Percentiles rank a stretch among this genome's conserved stretches.
These are phyloP conservation scores for Tolypocladium pustulatum DNA, from an alignment of 2,329 filamentous ascomycete genomes.

Conservation along the genomic window DNA sequence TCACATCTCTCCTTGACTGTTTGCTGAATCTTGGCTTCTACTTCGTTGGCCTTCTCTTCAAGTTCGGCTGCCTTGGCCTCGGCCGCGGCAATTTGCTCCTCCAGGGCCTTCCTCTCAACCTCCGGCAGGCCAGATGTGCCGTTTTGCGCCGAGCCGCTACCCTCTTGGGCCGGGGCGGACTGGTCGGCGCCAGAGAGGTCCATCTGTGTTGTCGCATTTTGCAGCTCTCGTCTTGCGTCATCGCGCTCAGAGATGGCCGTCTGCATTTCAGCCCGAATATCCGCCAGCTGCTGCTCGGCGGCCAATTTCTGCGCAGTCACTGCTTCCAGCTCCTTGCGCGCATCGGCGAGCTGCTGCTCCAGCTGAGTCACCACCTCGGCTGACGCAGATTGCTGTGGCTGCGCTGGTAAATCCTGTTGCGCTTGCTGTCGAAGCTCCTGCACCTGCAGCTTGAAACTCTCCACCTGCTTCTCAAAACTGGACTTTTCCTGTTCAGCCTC, in stretches of 20 bases:
- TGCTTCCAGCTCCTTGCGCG: conserved; percentile 52
- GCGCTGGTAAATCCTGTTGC: conserved; percentile 20
- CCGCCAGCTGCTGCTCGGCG: conserved; percentile 52
- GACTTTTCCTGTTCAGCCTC: conserved; percentile 19
- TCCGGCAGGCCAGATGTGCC: conserved; percentile 31
- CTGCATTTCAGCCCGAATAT: conserved; percentile 48
- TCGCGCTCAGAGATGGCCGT: conserved; percentile 54
- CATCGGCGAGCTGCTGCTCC: conserved; percentile 36
- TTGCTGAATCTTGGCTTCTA: conserved; percentile 50
- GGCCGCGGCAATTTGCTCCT: conserved; percentile 50
- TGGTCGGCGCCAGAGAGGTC: background rate
- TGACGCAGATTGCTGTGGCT: conserved; percentile 24
- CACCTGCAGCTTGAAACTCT: conserved; percentile 31
- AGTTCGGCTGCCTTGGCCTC: conserved; percentile 53
- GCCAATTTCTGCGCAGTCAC: conserved; percentile 57
- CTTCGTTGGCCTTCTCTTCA: conserved; percentile 51
- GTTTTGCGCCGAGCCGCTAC: conserved; percentile 6
- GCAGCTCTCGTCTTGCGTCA: conserved; percentile 34
- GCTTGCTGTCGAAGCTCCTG: conserved; percentile 21
- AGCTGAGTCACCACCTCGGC: conserved; percentile 36
- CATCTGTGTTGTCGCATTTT: conserved; percentile 15
- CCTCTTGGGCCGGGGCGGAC: background rate
- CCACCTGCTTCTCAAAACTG: conserved; percentile 31
- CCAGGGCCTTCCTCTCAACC: conserved; percentile 48
- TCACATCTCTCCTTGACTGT: conserved; percentile 57